Base-by-base conservation (phyloP, 129 eudicot species). In the Apium graveolens region DNA sequence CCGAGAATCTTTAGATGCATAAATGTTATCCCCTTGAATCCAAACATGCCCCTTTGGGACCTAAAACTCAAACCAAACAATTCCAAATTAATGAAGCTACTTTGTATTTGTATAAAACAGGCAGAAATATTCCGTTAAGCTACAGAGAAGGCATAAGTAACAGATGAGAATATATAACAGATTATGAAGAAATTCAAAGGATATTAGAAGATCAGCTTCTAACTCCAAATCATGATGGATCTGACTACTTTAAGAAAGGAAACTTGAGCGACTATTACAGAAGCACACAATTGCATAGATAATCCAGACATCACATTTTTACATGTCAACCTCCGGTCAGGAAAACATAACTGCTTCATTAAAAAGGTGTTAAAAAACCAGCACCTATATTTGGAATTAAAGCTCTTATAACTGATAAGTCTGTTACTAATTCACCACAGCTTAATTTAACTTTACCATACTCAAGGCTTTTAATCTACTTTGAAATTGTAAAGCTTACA, bases 21-120 rank as follows among this genome's bases (percentile, higher is more conserved):
- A 91, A n/a, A 89, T 82, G 85, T 94, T 94, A 84, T 94, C 97
- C 63, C 97, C 97, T 76, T 91, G 98, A 75, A 94, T 86, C 98
- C 97, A 93, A 34, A 93, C 93, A 88, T 93, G 96, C 55, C 97
- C 98, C 90, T 91, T 91, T 39, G 98, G 98, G 78, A 93, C 98
- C 98, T 93, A 84, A 45, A 81, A 42, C 32, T 26, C 49, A 74
- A 26, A 74, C 77, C 77, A 74, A 43, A 74, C 57, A 44, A 9
- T 27, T 74, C 55, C 32, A 44, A 12, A 26, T 26, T 26, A 26
- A 44, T 39, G 21, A n/a, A 72, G 7, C n/a, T 72, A 38, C 7
- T 65, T 29, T 31, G 72, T 31, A 27, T 5, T 14, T 66, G 9
- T 16, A 66, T 21, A 12, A 65, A 31, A 13, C 10, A 66, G 72